Base-by-base conservation (phyloP, 805 yeast species). In the Kluyveromyces dobzhanskii region DNA sequence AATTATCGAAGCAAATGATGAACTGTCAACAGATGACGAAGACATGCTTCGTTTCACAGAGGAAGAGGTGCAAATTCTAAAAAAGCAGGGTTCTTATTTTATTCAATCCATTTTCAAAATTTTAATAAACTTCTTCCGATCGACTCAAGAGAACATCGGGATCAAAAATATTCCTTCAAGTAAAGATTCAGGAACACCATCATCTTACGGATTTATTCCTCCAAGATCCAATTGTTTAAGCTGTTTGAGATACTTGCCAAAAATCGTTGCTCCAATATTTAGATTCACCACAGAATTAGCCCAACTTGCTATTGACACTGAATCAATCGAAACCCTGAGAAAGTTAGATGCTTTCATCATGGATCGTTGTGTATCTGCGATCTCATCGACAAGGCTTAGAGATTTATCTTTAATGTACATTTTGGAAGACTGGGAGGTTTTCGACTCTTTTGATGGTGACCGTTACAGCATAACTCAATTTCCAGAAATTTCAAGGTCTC, bases 191-290 rank as follows among this genome's bases (percentile, higher is more conserved):
- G 66, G 65, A 4, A 32, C 50, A 1, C 54, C 65, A 1, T 33
- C 46, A 5, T 58, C 60, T 26, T 74, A 65, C 53, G 79, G 80
- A 1, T 78, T 77, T 49, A 53, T 80, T 17, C 88, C 90, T 3
- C 79, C 80, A 1, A 65, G 66, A 39, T 67, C 86, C 1, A 83
- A 80, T 50, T 72, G 81, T 7, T 61, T 83, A 17, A 69, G 84
- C 33, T 67, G 81, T 2, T 55, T 77, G 26, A 66, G 71, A 45
- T 77, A 73, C 48, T 54, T 75, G 28, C 69, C 77, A 1, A 57
- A 59, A 19, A 60, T 79, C 12, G 64, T 72, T 18, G 64, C 63
- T 3, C 62, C 66, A 2, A 56, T 80, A 8, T 56, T 65, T 23
- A 55, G 61, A 19, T 59, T 66, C 19, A 58, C 69, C 30, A 65